Percentiles rank a stretch among this genome's conserved stretches.
Evolutionary conservation across 176 grass and related monocot genomes (phyloP).

Genomic region (Juncus inflexus): DNA sequence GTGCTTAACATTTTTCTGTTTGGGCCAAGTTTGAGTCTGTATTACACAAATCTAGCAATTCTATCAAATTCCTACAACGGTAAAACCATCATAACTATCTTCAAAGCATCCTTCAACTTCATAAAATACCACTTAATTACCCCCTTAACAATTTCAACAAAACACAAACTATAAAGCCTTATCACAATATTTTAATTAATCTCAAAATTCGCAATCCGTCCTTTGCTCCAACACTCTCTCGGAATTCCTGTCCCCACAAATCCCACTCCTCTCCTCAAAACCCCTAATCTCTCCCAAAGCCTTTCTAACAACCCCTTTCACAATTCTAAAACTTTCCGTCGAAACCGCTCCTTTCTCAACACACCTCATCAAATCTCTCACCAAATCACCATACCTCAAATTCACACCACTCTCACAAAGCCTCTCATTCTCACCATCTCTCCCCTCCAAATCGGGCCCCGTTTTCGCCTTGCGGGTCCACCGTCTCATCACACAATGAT

Average conservation of each 20-base stretch:
- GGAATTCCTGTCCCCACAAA: background rate
- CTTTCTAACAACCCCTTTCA: slow-evolving; percentile 49
- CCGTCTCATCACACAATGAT: slow-evolving; percentile 58
- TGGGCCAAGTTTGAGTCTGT: no score
- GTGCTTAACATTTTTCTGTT: no score
- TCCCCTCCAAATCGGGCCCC: slow-evolving; percentile 40
- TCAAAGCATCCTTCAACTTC: no score
- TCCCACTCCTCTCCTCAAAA: slow-evolving; percentile 46
- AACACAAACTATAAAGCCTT: no score
- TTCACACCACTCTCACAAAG: slow-evolving; percentile 36
- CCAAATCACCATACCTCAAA: slow-evolving; percentile 63
- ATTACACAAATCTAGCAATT: no score
- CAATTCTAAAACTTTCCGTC: slow-evolving; percentile 51
- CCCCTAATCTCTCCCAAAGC: slow-evolving; percentile 62
- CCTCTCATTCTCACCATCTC: slow-evolving; percentile 38
- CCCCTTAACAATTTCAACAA: no score
- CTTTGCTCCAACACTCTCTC: background rate
- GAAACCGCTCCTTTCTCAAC: slow-evolving; percentile 79
- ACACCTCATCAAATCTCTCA: slow-evolving; percentile 58
- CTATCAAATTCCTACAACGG: no score
- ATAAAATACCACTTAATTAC: no score
- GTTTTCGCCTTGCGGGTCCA: slow-evolving; percentile 78
- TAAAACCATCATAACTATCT: no score
- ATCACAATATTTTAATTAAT: no score
- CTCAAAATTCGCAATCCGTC: no score